A percentile compares a stretch with the other conserved stretches of the same genome.
These are phyloP conservation scores for Artemisia argyi DNA, from an alignment of 129 eudicot species.

Conservation along the genomic window DNA sequence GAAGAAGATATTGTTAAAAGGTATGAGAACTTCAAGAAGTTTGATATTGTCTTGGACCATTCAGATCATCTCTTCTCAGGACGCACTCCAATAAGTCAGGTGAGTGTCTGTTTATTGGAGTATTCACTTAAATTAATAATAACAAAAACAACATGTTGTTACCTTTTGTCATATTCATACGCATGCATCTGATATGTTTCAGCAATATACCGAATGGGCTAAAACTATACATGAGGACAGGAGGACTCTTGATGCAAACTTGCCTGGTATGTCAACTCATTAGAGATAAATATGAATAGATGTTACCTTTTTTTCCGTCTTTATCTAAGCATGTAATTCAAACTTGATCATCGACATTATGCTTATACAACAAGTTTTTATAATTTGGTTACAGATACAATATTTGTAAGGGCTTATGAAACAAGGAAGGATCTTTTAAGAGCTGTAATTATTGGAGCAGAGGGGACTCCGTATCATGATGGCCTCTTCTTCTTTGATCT, in stretches of 20 bases:
- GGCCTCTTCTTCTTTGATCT: slow-evolving; percentile 82
- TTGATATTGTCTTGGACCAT: slow-evolving; percentile 57
- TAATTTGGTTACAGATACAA: slow-evolving; percentile 38
- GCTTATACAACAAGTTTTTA: no score
- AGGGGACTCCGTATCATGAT: slow-evolving; percentile 87
- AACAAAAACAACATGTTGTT: not conserved
- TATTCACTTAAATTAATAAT: no score
- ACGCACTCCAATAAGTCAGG: slow-evolving; percentile 36
- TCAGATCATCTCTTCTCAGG: slow-evolving; percentile 47
- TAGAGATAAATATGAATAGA: not conserved
- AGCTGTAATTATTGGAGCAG: slow-evolving; percentile 79
- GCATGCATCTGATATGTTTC: not conserved
- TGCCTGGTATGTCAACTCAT: slow-evolving; percentile 52
- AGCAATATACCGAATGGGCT: slow-evolving; percentile 54
- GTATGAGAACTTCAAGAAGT: not conserved
- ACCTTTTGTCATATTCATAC: not conserved
- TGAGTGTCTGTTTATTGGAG: slow-evolving; percentile 10
- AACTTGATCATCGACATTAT: no score
- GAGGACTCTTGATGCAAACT: slow-evolving; percentile 58
- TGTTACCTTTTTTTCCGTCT: not conserved
- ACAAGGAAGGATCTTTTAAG: slow-evolving; percentile 80
- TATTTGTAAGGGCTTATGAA: slow-evolving; percentile 74
- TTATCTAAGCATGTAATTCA: not conserved
- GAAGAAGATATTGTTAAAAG: not conserved
- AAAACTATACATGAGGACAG: slow-evolving; percentile 68